Base-by-base conservation (phyloP, 1,284 basidiomycete species). In the Pseudozyma pruni region DNA sequence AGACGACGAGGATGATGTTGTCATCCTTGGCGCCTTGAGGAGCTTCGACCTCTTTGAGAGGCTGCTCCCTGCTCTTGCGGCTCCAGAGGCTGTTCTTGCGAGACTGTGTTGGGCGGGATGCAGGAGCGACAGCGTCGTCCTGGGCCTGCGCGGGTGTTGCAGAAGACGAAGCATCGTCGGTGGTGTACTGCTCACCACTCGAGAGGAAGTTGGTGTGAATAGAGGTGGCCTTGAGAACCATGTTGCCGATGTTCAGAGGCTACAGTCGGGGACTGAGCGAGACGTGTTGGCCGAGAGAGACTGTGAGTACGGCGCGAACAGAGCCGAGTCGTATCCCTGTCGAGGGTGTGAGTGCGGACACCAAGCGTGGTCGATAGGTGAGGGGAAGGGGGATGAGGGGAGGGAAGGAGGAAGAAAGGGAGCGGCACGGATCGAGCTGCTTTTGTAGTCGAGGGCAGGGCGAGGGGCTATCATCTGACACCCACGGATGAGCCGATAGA, bases 151-250 rank as follows among this genome's bases (percentile, higher is more conserved):
- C 42, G 22, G 55, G 27, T 25, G 39, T 22, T 14, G 50, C 52
- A 3, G 51, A 22, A 29, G 50, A 8, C 13, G 66, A 37, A 34
- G 62, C 72, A 33, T 72, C 74, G 25, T 53, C 41, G 33, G 70
- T 76, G 42, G 54, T 43, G 50, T 74, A 76, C 34, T 50, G 23
- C 45, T 75, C 69, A 16, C 72, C 72, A 20, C 35, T 58, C 17
- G 66, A 68, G 42, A 76, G 52, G 49, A 76, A 76, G 55, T 69
- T 59, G 56, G 75, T 62, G 61, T 74, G 75, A 23, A 76, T 75
- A 16, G 68, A 74, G 10, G 72, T 64, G n/a, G 66, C 61, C 48
- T 75, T 75, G 57, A 76, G 63, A 27, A 74, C 74, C 74, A 76
- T 76, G 42, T 8, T 64, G 54, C 45, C 45, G 34, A 37, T 19